phyloP scores from a whole-genome alignment of 2,329 filamentous ascomycete species.

The Botryotinia globosa region DNA sequence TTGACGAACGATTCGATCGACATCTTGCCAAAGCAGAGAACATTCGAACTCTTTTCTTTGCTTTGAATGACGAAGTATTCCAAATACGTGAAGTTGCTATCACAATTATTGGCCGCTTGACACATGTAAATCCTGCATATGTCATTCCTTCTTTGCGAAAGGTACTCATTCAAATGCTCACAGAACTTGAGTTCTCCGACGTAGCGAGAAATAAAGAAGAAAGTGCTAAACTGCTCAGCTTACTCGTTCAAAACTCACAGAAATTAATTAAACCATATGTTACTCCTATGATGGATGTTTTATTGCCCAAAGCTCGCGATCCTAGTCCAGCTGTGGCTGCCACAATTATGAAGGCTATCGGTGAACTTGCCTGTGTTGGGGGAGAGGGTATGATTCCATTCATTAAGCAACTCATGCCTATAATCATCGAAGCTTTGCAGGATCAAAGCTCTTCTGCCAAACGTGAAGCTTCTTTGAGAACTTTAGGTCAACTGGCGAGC shows the following conservation, averaged over 20 bases:
- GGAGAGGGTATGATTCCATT: conserved; percentile 92
- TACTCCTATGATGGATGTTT: conserved; percentile 89
- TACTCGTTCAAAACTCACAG: conserved; percentile 90
- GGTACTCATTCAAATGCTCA: conserved; percentile 91
- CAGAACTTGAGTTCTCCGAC: conserved; percentile 93
- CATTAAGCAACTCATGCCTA: conserved; percentile 87
- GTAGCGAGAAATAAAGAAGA: conserved; percentile 94
- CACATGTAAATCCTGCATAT: conserved; percentile 89
- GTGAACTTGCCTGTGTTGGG: conserved; percentile 89
- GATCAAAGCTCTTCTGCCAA: conserved; percentile 89
- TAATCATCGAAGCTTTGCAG: conserved; percentile 90
- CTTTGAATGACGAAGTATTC: conserved; percentile 92
- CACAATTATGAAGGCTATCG: conserved; percentile 91
- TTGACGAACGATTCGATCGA: conserved; percentile 91
- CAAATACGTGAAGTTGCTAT: conserved; percentile 91
- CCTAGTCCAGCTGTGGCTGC: conserved; percentile 83
- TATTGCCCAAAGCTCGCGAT: conserved; percentile 91
- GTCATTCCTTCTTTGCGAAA: conserved; percentile 95
- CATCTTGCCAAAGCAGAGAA: conserved; percentile 98
- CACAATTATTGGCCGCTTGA: conserved; percentile 90
- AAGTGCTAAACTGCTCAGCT: conserved; percentile 86
- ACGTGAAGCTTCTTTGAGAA: conserved; percentile 85
- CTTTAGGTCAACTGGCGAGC: conserved; percentile 86
- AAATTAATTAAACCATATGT: conserved; percentile 94
- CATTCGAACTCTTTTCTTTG: conserved; percentile 90